A percentile compares a stretch with the other conserved stretches of the same genome.
Conservation (phyloP, 2,329 filamentous ascomycete genomes). For the Colletotrichum incanum region DNA sequence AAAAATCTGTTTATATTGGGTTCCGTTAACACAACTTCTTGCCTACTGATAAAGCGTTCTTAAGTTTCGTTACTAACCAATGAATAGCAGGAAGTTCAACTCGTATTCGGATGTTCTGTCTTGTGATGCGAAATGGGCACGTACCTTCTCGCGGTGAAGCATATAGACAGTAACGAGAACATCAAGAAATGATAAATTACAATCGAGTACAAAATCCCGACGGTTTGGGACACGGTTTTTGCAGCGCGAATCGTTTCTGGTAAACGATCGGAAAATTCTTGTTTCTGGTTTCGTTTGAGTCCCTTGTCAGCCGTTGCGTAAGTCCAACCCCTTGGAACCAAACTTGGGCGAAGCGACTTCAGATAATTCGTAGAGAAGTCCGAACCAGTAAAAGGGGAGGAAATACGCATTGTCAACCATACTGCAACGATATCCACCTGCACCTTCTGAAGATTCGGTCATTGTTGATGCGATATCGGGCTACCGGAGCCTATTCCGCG, state of each 20-base stretch:
- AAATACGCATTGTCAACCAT: not conserved
- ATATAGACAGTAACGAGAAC: not conserved
- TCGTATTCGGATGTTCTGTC: not conserved
- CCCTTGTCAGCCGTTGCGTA: constrained; percentile 14
- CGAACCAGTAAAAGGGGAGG: not conserved
- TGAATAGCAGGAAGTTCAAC: not conserved
- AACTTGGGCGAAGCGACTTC: not conserved
- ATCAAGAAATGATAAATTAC: not conserved
- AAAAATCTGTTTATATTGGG: not conserved
- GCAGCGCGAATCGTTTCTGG: constrained; percentile 17
- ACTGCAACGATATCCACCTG: not conserved
- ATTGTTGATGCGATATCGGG: not conserved
- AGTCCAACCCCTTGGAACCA: constrained; percentile 12
- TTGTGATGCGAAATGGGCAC: not conserved
- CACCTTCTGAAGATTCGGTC: not conserved
- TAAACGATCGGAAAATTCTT: constrained; percentile 15
- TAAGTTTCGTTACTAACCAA: not conserved
- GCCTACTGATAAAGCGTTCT: not conserved
- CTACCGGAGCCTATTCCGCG: not conserved
- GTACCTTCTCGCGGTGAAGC: not conserved
- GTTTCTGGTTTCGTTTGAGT: constrained; percentile 26
- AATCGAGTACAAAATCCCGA: not conserved
- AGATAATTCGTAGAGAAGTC: too few relatives aligned
- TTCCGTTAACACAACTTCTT: not conserved
- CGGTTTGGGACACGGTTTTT: not conserved